Evolutionary conservation across 371 early-diverging fungal species (phyloP).

Genomic region (Encephalitozoon romaleae): DNA sequence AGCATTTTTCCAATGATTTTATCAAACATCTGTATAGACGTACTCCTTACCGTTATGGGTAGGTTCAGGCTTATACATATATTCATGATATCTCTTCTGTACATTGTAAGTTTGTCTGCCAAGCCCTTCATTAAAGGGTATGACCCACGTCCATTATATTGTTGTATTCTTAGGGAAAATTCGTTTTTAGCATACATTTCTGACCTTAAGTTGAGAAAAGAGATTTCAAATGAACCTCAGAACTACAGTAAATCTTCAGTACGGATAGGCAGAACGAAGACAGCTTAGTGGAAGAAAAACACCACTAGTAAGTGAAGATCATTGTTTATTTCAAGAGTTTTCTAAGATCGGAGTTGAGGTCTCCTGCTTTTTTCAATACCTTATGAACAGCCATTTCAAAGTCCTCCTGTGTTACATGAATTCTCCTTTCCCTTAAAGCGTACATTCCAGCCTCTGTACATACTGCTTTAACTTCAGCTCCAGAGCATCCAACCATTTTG

Average conservation of each 20-base stretch:
- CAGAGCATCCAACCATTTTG: conserved; percentile 82
- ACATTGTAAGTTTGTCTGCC: background rate
- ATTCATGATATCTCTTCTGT: background rate
- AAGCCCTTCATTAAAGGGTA: background rate
- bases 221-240: background rate
- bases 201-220: background rate
- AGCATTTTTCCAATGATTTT: background rate
- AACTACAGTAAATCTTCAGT: background rate
- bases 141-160: background rate
- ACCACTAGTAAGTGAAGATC: background rate
- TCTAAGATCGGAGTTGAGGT: conserved; percentile 51
- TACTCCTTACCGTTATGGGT: conserved; percentile 36
- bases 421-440: conserved; percentile 92
- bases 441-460: conserved; percentile 99
- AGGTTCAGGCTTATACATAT: background rate
- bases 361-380: conserved; percentile 64
- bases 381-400: conserved; percentile 99
- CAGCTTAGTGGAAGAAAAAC: background rate
- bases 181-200: background rate
- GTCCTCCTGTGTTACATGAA: conserved; percentile 98
- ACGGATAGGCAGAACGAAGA: background rate
- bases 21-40: conserved; percentile 18
- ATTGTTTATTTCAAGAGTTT: conserved; percentile 58
- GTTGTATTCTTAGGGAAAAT: background rate
- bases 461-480: conserved; percentile 96